Evolutionary conservation across 164 flowering plant genomes (phyloP).

Genomic region (Macadamia integrifolia): DNA sequence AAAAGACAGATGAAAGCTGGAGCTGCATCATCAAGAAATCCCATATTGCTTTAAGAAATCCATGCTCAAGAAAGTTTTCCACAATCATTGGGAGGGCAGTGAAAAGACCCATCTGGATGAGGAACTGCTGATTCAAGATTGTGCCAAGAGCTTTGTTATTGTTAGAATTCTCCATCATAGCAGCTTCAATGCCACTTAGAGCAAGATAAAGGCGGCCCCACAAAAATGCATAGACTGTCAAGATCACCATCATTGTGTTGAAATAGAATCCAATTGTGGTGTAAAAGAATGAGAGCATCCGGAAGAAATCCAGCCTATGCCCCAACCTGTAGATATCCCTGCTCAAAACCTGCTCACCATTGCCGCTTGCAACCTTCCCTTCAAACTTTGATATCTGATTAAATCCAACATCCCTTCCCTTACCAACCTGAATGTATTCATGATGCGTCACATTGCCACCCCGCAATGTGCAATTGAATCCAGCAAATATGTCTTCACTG

Average conservation of each 20-base stretch:
- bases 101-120: constrained; percentile 84
- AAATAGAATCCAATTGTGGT: constrained; percentile 81
- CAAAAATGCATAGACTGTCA: constrained; percentile 70
- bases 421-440: constrained; percentile 95
- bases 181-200: constrained; percentile 74
- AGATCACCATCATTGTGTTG: constrained; percentile 69
- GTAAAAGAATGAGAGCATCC: constrained; percentile 86
- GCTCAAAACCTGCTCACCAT: constrained; percentile 91
- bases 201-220: constrained; percentile 94
- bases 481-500: constrained; percentile 96
- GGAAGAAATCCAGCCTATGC: constrained; percentile 87
- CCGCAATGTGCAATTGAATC: constrained; percentile 88
- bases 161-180: constrained; percentile 25
- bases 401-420: constrained; percentile 94
- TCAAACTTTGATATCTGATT: constrained; percentile 97
- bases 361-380: constrained; percentile 96
- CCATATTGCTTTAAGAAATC: constrained; percentile 82
- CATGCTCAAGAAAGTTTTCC: constrained; percentile 79
- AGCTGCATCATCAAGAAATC: constrained; percentile 88
- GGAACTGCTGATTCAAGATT: constrained; percentile 76
- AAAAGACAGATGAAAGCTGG: constrained; percentile 77
- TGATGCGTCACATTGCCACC: constrained; percentile 98
- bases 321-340: constrained; percentile 89
- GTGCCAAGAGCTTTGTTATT: constrained; percentile 65
- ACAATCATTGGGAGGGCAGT: constrained; percentile 95